phyloP scores from a whole-genome alignment of 1,139 yeast genomes.

The Nakaseomyces kungkrabaensis region DNA sequence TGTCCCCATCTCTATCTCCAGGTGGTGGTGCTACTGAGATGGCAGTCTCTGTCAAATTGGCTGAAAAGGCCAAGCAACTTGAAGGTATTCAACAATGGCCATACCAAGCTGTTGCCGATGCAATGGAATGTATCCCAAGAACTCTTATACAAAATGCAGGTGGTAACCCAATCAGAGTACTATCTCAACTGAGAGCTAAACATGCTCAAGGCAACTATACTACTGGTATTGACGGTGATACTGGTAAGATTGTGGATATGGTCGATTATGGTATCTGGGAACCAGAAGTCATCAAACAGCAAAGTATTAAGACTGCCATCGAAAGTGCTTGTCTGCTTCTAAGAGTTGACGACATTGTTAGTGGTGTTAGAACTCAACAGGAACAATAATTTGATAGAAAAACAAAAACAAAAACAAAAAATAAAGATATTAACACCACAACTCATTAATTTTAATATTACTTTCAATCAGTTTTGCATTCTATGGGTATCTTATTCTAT shows the following conservation, averaged over 20 bases:
- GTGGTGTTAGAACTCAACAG: conserved; percentile 67
- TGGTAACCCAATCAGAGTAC: conserved; percentile 83
- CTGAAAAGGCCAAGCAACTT: conserved; percentile 84
- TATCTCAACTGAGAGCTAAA: conserved; percentile 88
- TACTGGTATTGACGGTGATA: conserved; percentile 90
- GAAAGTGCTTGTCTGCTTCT: conserved; percentile 92
- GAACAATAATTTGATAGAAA: conserved; percentile 8
- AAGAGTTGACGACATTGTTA: conserved; percentile 94
- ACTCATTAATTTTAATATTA: neutral
- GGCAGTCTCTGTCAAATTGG: conserved; percentile 86
- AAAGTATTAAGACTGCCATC: conserved; percentile 90
- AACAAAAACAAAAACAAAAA: neutral
- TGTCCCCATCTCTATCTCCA: conserved; percentile 90
- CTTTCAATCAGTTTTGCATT: conserved; percentile 1
- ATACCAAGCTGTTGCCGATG: conserved; percentile 97
- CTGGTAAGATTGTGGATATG: conserved; percentile 93
- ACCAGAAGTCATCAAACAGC: conserved; percentile 96
- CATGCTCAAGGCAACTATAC: conserved; percentile 85
- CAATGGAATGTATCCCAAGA: conserved; percentile 96
- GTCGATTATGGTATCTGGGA: conserved; percentile 95
- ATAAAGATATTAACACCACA: neutral
- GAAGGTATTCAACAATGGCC: conserved; percentile 99
- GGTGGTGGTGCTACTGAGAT: conserved; percentile 99
- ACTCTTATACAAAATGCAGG: conserved; percentile 96
- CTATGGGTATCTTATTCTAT: neutral